phyloP scores from a whole-genome alignment of 345 rosid genomes.

The Corymbia maculata region DNA sequence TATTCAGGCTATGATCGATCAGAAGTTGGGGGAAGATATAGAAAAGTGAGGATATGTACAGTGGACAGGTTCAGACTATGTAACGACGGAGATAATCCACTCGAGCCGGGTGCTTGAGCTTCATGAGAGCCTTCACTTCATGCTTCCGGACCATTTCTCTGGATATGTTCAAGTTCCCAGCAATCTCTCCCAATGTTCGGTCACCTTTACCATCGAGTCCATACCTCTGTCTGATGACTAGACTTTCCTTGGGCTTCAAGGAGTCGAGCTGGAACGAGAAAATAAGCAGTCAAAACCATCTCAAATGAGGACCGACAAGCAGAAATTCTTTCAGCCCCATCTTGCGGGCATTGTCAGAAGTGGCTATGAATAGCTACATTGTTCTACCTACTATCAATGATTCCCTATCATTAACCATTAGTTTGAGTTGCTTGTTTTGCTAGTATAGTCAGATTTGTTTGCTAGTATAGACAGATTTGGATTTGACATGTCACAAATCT shows the following conservation, averaged over 20 bases:
- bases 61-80: conserved; percentile 29
- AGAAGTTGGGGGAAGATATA: neutral
- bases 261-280: conserved; percentile 7
- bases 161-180: conserved; percentile 82
- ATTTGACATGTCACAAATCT: neutral
- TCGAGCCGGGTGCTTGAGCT: conserved; percentile 91
- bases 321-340: neutral
- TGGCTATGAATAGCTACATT: neutral
- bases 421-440: neutral
- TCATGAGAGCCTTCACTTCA: conserved; percentile 93
- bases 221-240: conserved; percentile 82
- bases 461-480: neutral
- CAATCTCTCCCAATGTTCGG: conserved; percentile 86
- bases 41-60: neutral
- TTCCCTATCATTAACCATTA: neutral
- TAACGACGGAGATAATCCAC: conserved; percentile 76
- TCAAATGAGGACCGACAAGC: neutral
- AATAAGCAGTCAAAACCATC: neutral
- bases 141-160: conserved; percentile 98
- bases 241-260: conserved; percentile 53
- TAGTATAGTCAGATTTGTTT: neutral
- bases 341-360: neutral
- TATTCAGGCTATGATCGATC: neutral
- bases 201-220: conserved; percentile 97
- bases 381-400: neutral